phyloP scores from a whole-genome alignment of 1,139 yeast species.

The Hanseniaspora uvarum region DNA sequence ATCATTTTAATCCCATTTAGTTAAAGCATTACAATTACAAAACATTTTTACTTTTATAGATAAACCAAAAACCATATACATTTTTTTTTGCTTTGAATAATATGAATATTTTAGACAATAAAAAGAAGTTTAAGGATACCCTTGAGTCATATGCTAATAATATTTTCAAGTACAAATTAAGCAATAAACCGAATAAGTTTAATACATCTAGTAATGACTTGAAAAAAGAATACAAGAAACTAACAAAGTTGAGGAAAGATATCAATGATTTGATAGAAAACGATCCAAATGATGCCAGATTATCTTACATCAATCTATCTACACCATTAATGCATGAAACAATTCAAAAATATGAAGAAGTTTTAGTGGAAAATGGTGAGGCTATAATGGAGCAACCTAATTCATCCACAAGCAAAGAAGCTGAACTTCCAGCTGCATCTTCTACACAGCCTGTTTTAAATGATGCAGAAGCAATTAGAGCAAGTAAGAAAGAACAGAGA shows the following conservation, averaged over 20 bases:
- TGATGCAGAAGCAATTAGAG: conserved; percentile 23
- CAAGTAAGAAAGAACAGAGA: conserved; percentile 31
- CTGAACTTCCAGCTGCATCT: neutral
- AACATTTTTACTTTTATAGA: no score
- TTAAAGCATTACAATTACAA: no score
- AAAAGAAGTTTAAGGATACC: conserved; percentile 13
- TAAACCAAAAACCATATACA: neutral
- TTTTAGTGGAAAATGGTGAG: conserved; percentile 13
- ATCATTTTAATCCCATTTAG: no score
- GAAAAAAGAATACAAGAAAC: conserved; percentile 15
- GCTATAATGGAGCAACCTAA: conserved; percentile 18
- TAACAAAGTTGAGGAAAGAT: conserved; percentile 16
- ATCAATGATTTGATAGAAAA: conserved; percentile 13
- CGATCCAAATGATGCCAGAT: conserved; percentile 1
- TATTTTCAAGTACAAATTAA: conserved; percentile 10
- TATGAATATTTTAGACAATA: conserved; percentile 14
- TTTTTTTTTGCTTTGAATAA: neutral
- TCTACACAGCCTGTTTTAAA: neutral
- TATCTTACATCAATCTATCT: neutral
- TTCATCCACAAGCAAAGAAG: neutral
- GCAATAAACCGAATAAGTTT: conserved; percentile 15
- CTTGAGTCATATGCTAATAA: conserved; percentile 7
- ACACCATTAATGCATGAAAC: conserved; percentile 5
- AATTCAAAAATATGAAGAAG: conserved; percentile 13
- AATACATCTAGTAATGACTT: conserved; percentile 10